These are phyloP conservation scores for Calycina marina DNA, from an alignment of 2,329 filamentous ascomycete genomes.

Conservation along the genomic window DNA sequence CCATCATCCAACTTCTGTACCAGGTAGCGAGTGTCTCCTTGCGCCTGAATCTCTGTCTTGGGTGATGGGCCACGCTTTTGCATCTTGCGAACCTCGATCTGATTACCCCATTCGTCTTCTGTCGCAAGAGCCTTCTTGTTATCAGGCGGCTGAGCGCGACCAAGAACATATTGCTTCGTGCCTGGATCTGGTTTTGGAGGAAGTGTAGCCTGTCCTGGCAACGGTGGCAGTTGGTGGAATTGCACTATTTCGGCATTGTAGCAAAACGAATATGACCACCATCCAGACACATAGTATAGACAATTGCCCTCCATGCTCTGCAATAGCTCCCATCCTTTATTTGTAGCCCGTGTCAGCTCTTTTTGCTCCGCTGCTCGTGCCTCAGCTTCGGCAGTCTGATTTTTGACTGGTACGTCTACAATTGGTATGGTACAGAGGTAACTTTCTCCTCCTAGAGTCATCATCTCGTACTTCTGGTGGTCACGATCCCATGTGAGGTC, in stretches of 20 bases:
- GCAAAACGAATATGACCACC: slow-evolving; percentile 68
- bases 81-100: slow-evolving; percentile 14
- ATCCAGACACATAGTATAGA: slow-evolving; percentile 56
- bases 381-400: slow-evolving; percentile 33
- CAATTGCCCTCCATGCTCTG: slow-evolving; percentile 53
- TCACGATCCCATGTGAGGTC: slow-evolving; percentile 12
- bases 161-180: slow-evolving; percentile 49
- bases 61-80: slow-evolving; percentile 17
- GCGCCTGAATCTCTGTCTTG: slow-evolving; percentile 41
- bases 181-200: slow-evolving; percentile 51
- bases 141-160: slow-evolving; percentile 29
- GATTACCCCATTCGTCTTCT: slow-evolving; percentile 22
- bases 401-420: slow-evolving; percentile 30
- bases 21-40: slow-evolving; percentile 52
- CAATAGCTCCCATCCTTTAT: slow-evolving; percentile 53
- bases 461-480: slow-evolving; percentile 36
- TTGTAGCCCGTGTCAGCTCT: slow-evolving; percentile 51
- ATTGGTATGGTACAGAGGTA: slow-evolving; percentile 54
- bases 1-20: slow-evolving; percentile 53
- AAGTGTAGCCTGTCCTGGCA: slow-evolving; percentile 42
- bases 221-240: slow-evolving; percentile 53
- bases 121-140: too few relatives aligned
- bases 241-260: slow-evolving; percentile 57
- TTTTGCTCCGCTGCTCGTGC: slow-evolving; percentile 46
- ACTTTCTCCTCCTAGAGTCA: slow-evolving; percentile 40